These are phyloP conservation scores for Trichoderma reesei DNA, from an alignment of 495 filamentous ascomycete genomes.

Conservation along the genomic window DNA sequence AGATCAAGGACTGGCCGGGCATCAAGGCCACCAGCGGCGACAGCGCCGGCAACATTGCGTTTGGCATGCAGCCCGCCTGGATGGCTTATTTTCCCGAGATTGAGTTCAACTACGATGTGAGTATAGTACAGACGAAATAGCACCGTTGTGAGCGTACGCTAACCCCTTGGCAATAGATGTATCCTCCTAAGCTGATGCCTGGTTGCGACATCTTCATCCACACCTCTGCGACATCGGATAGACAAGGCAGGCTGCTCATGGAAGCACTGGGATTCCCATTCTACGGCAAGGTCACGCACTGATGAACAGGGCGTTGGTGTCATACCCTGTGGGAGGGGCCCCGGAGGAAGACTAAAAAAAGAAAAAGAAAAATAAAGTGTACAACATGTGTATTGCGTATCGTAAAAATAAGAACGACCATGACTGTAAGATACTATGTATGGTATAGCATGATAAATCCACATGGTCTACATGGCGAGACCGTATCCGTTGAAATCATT, in stretches of 20 bases:
- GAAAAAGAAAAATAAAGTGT: constrained; percentile 17
- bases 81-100: constrained; percentile 85
- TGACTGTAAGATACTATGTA: not conserved
- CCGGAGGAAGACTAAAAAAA: not conserved
- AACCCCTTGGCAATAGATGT: constrained; percentile 16
- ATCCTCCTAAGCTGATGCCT: constrained; percentile 73
- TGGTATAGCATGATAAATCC: not conserved
- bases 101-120: constrained; percentile 83
- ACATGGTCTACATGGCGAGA: too few relatives aligned
- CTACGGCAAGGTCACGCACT: constrained; percentile 53
- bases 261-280: constrained; percentile 78
- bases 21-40: constrained; percentile 63
- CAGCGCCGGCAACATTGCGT: constrained; percentile 75
- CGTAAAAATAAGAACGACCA: not conserved
- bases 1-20: constrained; percentile 90
- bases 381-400: constrained; percentile 20
- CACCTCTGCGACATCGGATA: constrained; percentile 80
- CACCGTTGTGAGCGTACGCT: not conserved
- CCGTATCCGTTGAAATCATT: not conserved
- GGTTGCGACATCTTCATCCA: constrained; percentile 80
- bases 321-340: too few relatives aligned
- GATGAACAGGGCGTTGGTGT: constrained; percentile 7
- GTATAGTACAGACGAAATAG: constrained; percentile 17
- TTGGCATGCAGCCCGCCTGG: constrained; percentile 60
- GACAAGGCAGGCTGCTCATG: constrained; percentile 79